These are phyloP conservation scores for Alternaria arborescens DNA, from an alignment of 2,329 filamentous ascomycete species.

Conservation along the genomic window DNA sequence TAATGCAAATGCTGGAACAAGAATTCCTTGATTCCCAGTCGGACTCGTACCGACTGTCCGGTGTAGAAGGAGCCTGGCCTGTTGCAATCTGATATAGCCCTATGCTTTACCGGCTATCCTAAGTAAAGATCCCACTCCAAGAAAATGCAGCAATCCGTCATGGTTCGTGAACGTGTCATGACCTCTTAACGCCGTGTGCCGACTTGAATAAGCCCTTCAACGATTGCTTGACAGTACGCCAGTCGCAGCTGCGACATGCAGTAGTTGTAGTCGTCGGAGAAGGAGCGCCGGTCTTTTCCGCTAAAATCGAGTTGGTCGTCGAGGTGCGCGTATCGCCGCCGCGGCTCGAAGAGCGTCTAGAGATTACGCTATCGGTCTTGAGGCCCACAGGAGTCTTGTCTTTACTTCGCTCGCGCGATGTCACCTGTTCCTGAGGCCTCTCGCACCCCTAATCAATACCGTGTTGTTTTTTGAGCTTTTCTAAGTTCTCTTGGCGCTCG, in stretches of 20 bases:
- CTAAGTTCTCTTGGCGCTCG: constrained; percentile 94
- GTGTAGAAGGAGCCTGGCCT: constrained; percentile 19
- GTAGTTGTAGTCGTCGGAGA: constrained; percentile 25
- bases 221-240: constrained; percentile 43
- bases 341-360: constrained; percentile 37
- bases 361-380: constrained; percentile 42
- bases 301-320: constrained; percentile 36
- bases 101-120: constrained; percentile 15
- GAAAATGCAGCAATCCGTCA: constrained; percentile 29
- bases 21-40: constrained; percentile 21
- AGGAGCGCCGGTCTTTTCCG: constrained; percentile 32
- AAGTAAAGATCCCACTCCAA: constrained; percentile 20
- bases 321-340: constrained; percentile 30
- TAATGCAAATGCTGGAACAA: constrained; percentile 2
- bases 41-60: constrained; percentile 23
- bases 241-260: constrained; percentile 43
- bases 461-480: constrained; percentile 96
- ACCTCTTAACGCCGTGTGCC: constrained; percentile 42
- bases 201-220: constrained; percentile 46
- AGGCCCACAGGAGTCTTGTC: constrained; percentile 49
- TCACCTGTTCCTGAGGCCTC: constrained; percentile 59
- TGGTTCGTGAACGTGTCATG: constrained; percentile 34
- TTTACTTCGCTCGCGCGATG: constrained; percentile 41
- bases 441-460: constrained; percentile 83
- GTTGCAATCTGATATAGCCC: constrained; percentile 21